A percentile compares a stretch with the other conserved stretches of the same genome.
These are phyloP conservation scores for Hanseniaspora pseudoguilliermondii DNA, from an alignment of 805 yeast species.

Conservation along the genomic window DNA sequence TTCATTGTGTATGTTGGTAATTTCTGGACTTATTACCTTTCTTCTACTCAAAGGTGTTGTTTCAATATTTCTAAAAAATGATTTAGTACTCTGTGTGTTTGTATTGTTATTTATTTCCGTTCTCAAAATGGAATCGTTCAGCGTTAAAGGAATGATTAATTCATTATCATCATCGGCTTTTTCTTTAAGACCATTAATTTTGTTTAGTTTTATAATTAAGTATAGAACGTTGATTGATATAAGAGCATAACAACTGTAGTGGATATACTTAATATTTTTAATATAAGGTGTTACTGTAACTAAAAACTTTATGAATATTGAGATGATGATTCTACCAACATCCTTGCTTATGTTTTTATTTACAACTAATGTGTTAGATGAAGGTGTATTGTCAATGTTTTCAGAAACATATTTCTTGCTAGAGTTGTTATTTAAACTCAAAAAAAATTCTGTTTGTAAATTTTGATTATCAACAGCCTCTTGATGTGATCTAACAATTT, in stretches of 20 bases:
- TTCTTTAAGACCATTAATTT: neutral
- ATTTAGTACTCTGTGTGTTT: slow-evolving; percentile 2
- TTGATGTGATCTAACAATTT: neutral
- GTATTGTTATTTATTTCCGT: neutral
- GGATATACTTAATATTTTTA: neutral
- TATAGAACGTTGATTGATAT: neutral
- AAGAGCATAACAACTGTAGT: neutral
- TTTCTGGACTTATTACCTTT: neutral
- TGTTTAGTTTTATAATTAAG: neutral
- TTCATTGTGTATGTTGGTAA: neutral
- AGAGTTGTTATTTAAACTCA: neutral
- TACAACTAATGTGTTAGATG: neutral
- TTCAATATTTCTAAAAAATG: slow-evolving; percentile 6
- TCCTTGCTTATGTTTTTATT: slow-evolving; percentile 7
- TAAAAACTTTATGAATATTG: neutral
- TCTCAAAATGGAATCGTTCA: neutral
- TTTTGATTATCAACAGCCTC: neutral
- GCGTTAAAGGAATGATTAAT: neutral
- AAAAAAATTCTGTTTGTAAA: neutral
- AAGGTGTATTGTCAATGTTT: neutral
- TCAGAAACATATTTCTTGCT: neutral
- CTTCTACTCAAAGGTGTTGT: slow-evolving; percentile 4
- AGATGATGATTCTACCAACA: neutral
- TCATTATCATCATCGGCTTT: neutral
- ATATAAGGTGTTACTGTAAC: neutral